Base-by-base conservation (phyloP, 2,329 filamentous ascomycete genomes). In the Dothideomycetidae sp. region DNA sequence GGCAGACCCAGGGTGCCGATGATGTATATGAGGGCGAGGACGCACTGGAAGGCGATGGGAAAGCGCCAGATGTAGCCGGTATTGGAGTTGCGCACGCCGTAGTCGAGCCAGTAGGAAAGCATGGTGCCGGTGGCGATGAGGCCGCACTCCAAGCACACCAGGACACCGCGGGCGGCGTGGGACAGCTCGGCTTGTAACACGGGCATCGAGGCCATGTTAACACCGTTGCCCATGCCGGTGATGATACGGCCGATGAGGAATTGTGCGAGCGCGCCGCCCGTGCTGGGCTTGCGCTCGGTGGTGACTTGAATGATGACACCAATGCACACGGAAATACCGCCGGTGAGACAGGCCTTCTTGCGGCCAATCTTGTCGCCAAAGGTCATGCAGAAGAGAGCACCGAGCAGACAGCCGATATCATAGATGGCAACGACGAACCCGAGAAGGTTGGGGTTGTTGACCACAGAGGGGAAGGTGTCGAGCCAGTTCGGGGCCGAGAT, bases 11-110 rank as follows among this genome's bases (percentile, higher is more conserved):
- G 55, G 26, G 70, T 61, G 31, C 64, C 59, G 12, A 42, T 48
- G 33, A 68, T 55, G 16, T 73, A 69, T 23, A 72, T 56, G 2
- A 67, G 40, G 0, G 70, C 68, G 37, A 74, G 67, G 21, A 71
- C 47, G 44, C 71, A 70, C 51, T 75, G 71, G 50, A 74, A 70
- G 15, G 43, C 39, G 29, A 39, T 35, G 10, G 40, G 40, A 26
- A 42, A 42, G n/a, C 36, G 23, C 40, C 40, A 42, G 5, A 42
- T 21, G 14, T 31, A 17, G 33, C 44, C 60, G 48, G 71, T 67
- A 45, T 70, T 65, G 3, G 63, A 65, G 35, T 70, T 59, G 1
- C 68, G 66, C 40, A 71, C 65, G 33, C 68, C 64, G 39, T 67
- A 61, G 44, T 70, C 63, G 43, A 67, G 55, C 66, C 66, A 66